Percentiles rank a stretch among this genome's conserved stretches.
phyloP scores from a whole-genome alignment of 345 rosid genomes.

The Odontarrhena argentea region DNA sequence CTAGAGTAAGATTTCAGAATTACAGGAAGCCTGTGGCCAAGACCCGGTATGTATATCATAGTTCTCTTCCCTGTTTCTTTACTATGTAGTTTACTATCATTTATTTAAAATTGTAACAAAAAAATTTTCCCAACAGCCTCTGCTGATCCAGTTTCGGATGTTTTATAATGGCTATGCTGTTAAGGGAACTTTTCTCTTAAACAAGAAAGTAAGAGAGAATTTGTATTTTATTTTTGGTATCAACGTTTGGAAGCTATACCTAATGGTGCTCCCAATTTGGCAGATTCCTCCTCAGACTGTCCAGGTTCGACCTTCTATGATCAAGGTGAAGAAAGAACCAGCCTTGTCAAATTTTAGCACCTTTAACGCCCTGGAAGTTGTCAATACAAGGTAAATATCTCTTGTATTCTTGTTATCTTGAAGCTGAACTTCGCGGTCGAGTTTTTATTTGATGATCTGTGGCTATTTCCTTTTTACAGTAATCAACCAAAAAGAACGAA shows the following conservation, averaged over 20 bases:
- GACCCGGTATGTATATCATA: conserved; percentile 44
- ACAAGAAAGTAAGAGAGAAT: conserved; percentile 57
- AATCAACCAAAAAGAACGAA: conserved; percentile 48
- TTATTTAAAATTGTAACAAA: conserved; percentile 18
- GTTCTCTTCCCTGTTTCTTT: background rate
- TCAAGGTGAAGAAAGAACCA: conserved; percentile 57
- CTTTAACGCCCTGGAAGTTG: conserved; percentile 62
- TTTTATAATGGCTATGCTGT: conserved; percentile 66
- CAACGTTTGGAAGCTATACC: conserved; percentile 4
- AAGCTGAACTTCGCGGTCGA: background rate
- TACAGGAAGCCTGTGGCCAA: conserved; percentile 29
- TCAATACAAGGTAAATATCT: conserved; percentile 58
- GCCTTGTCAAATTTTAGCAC: conserved; percentile 35
- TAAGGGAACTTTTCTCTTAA: conserved; percentile 78
- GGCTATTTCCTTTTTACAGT: conserved; percentile 47
- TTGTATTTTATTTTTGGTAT: background rate
- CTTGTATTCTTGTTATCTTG: background rate
- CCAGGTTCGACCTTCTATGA: conserved; percentile 65
- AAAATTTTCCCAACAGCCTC: conserved; percentile 53
- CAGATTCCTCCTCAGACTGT: conserved; percentile 57
- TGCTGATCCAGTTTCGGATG: conserved; percentile 77
- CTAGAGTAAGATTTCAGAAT: conserved; percentile 28
- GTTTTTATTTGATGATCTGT: conserved; percentile 11
- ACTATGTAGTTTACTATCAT: conserved; percentile 6
- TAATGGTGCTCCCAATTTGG: conserved; percentile 24